Conservation (phyloP, 2,329 filamentous ascomycete genomes). For the Penicillium sp. region DNA sequence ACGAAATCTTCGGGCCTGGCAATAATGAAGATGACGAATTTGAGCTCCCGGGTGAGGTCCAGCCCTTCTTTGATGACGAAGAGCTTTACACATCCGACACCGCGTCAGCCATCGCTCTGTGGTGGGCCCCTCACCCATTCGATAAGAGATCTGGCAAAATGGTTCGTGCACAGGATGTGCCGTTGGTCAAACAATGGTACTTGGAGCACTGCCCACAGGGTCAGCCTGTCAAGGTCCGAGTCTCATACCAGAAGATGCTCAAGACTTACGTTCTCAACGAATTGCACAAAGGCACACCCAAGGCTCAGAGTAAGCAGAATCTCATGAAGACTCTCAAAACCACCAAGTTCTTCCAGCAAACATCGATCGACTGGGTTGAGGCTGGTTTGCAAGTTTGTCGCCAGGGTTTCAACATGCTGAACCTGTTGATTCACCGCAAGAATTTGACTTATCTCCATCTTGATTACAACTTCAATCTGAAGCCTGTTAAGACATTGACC, state of each 20-base stretch:
- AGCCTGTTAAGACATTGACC: conserved; percentile 96
- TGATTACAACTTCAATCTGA: conserved; percentile 99
- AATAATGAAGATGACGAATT: conserved; percentile 85
- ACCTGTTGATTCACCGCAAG: conserved; percentile 95
- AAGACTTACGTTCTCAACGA: conserved; percentile 97
- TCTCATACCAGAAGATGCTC: conserved; percentile 96
- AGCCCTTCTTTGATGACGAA: conserved; percentile 88
- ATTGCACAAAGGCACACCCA: conserved; percentile 91
- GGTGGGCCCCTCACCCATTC: conserved; percentile 98
- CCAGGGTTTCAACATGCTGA: conserved; percentile 99
- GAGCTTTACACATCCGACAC: conserved; percentile 88
- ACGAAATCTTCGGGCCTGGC: conserved; percentile 82
- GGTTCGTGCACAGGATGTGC: conserved; percentile 96
- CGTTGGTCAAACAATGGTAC: conserved; percentile 97
- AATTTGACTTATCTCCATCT: conserved; percentile 97
- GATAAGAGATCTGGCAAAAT: conserved; percentile 90
- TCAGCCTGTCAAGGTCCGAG: conserved; percentile 93
- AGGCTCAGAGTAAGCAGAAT: conserved; percentile 93
- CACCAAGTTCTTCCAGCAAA: conserved; percentile 99
- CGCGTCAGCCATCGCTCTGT: conserved; percentile 84
- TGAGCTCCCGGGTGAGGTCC: conserved; percentile 72
- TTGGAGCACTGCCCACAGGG: conserved; percentile 89
- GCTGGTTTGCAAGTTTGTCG: conserved; percentile 96
- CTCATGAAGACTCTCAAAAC: conserved; percentile 85
- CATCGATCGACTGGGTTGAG: conserved; percentile 98